Evolutionary conservation across 208 protist species (phyloP).

Genomic region (Leishmania martiniquensis): DNA sequence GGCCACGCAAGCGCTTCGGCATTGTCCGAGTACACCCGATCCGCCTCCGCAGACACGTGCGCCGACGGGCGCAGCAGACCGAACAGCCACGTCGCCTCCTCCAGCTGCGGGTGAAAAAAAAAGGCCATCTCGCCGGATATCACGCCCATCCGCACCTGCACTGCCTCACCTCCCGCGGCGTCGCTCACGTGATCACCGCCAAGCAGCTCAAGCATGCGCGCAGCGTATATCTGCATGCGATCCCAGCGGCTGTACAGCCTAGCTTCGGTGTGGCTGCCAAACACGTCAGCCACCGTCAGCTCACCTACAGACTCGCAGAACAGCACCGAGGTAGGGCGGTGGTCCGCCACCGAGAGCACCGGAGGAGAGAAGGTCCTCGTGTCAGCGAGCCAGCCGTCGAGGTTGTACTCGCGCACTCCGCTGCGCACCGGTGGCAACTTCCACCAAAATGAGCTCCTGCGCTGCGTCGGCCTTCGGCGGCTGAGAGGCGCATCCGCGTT

Average conservation of each 20-base stretch:
- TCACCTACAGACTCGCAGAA: neutral
- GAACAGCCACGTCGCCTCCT: conserved; percentile 21
- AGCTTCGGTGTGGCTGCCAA: neutral
- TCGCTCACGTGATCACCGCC: conserved; percentile 1
- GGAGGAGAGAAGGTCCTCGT: neutral
- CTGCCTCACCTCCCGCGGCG: neutral
- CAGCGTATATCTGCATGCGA: neutral
- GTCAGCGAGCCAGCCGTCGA: conserved; percentile 4
- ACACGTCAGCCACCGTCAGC: neutral
- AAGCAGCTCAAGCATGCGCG: conserved; percentile 3
- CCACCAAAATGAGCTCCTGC: neutral
- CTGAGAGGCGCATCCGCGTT: neutral
- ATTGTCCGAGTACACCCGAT: conserved; percentile 10
- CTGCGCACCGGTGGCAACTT: neutral
- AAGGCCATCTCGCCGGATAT: conserved; percentile 17
- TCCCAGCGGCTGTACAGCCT: neutral
- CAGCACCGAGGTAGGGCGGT: neutral
- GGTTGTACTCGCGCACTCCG: conserved; percentile 6
- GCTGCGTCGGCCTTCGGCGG: neutral
- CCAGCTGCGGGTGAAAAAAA: conserved; percentile 7
- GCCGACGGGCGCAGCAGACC: conserved; percentile 25
- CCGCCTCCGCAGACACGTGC: conserved; percentile 12
- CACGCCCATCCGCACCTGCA: conserved; percentile 5
- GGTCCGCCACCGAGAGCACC: neutral
- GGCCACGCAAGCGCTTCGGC: conserved; percentile 14